These are phyloP conservation scores for Chlorella sp. DNA, from an alignment of 139 green algal genomes.

Conservation along the genomic window DNA sequence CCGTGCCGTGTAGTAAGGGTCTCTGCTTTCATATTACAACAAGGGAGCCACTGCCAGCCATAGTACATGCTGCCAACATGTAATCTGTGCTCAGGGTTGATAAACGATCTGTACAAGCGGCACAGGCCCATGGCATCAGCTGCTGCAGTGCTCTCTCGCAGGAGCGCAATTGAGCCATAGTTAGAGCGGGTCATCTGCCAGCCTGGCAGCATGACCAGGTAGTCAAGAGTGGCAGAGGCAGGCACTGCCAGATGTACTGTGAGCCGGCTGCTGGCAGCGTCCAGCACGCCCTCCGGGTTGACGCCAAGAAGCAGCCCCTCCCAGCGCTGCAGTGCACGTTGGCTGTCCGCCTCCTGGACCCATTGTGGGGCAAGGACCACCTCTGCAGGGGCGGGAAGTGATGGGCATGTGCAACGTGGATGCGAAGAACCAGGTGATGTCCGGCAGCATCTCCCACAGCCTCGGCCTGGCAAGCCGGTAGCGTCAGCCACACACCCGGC, in stretches of 20 bases:
- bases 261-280: background rate
- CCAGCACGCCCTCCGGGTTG: background rate
- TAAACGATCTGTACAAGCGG: too few species aligned
- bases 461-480: background rate
- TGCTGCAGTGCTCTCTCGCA: background rate
- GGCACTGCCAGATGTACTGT: background rate
- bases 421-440: too few species aligned
- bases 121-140: too few species aligned
- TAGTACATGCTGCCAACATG: too few species aligned
- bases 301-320: background rate
- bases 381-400: conserved; percentile 3
- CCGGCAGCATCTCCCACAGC: background rate
- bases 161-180: conserved; percentile 10
- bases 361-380: background rate
- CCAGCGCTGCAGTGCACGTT: background rate
- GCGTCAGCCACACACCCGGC: background rate
- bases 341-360: background rate
- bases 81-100: too few species aligned
- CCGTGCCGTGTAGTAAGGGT: too few species aligned
- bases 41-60: too few species aligned
- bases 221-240: background rate
- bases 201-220: conserved; percentile 11
- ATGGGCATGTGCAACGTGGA: background rate
- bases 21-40: too few species aligned
- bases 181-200: conserved; percentile 27